Base-by-base conservation (phyloP, 768 basidiomycete genomes). In the Coprinellus aureogranulatus region DNA sequence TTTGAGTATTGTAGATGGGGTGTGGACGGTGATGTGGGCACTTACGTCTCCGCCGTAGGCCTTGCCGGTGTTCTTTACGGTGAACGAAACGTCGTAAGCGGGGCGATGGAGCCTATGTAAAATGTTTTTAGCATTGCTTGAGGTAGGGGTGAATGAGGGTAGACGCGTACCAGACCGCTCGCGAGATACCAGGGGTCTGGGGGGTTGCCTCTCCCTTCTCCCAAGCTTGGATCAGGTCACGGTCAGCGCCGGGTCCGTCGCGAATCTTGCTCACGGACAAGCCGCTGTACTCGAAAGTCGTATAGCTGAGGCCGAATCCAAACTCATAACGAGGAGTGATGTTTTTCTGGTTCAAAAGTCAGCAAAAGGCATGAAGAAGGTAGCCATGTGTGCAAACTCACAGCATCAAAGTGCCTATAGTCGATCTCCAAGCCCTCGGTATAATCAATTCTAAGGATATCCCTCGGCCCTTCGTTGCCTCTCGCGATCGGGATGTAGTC, bases 271-370 rank as follows among this genome's bases (percentile, higher is more conserved):
- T 67, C 31, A 90, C 71, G 2, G 75, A 61, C 11, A 94, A 73
- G 30, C 80, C 73, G 42, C 78, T 83, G 68, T 92, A 95, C 30
- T 80, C 70, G 69, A 95, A 98, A 2, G 72, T 80, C 39, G 94
- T 89, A 75, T 97, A 98, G 55, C 86, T 89, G 65, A 95, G 69
- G 0, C 94, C 94, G 67, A 86, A 95, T 4, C 94, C 94, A 68
- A 98, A 98, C 66, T 92, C 90, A 65, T 85, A 93, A 37, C 89
- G 88, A 3, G 92, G 92, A 0, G 78, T 78, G 61, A 92, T 90
- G 60, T 86, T 81, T 70, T 82, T 74, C 82, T 88, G 31, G 28
- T 54, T 47, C 16, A 31, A 69, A 34, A 30, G 16, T 31, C 22
- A 61, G 51, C 50, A 48, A 39, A n/a, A 8, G 30, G 47, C 18